These are phyloP conservation scores for Lipomyces yamanashiensis DNA, from an alignment of 805 yeast species.

Conservation along the genomic window DNA sequence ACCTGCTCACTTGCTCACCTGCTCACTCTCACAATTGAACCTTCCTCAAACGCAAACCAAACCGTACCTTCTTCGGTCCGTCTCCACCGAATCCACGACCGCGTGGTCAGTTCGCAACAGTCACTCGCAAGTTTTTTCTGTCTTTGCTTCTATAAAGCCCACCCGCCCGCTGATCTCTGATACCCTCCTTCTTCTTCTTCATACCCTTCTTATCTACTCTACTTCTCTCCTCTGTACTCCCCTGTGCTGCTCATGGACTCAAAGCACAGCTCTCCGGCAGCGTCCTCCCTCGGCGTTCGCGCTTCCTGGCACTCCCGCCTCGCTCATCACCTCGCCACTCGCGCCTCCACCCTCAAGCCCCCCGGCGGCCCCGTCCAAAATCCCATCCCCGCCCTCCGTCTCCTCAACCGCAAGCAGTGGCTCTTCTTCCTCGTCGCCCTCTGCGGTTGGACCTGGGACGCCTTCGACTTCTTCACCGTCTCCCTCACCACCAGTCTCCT, in stretches of 20 bases:
- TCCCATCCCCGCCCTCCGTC: slow-evolving; percentile 63
- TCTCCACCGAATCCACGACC: too few relatives aligned
- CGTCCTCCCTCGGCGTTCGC: not conserved
- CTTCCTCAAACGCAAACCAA: too few relatives aligned
- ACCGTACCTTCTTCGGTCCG: too few relatives aligned
- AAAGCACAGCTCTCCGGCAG: not conserved
- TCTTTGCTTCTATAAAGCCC: not conserved
- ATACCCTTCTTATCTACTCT: not conserved
- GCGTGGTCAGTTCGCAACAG: not conserved
- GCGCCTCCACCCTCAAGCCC: slow-evolving; percentile 44
- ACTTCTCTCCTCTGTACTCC: not conserved
- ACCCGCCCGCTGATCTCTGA: not conserved
- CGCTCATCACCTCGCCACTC: slow-evolving; percentile 42
- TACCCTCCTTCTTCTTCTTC: not conserved
- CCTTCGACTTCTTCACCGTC: slow-evolving; percentile 71
- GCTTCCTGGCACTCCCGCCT: slow-evolving; percentile 28
- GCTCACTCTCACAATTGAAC: too few relatives aligned
- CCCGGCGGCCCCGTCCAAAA: slow-evolving; percentile 47
- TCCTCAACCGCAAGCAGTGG: slow-evolving; percentile 62
- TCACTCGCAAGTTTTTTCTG: not conserved
- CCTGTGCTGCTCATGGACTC: not conserved
- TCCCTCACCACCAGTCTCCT: slow-evolving; percentile 59
- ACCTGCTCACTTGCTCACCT: too few relatives aligned
- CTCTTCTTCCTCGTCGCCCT: slow-evolving; percentile 63
- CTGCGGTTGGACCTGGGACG: slow-evolving; percentile 72